phyloP scores from a whole-genome alignment of 805 yeast species.

The Millerozyma acaciae region DNA sequence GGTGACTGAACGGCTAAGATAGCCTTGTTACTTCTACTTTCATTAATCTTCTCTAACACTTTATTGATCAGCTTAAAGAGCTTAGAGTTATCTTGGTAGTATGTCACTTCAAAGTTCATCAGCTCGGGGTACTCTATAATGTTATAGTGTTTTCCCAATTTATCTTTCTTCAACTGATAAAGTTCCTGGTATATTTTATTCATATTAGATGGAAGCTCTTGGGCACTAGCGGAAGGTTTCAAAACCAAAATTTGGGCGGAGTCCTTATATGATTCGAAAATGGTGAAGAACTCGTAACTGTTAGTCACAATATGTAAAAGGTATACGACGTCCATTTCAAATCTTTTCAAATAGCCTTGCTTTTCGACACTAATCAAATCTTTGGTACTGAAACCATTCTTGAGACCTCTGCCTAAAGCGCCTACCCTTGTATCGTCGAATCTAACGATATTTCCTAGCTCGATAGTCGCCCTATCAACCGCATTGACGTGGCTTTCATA shows the following conservation, averaged over 20 bases:
- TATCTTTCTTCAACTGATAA: conserved; percentile 44
- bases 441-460: conserved; percentile 68
- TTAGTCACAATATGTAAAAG: conserved; percentile 66
- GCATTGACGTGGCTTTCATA: conserved; percentile 73
- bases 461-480: conserved; percentile 71
- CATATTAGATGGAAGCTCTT: conserved; percentile 54
- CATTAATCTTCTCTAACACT: conserved; percentile 51
- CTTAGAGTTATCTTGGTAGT: conserved; percentile 52
- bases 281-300: conserved; percentile 68
- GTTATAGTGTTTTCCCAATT: conserved; percentile 37
- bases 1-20: conserved; percentile 76
- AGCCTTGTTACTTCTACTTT: conserved; percentile 57
- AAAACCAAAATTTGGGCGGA: conserved; percentile 51
- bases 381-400: conserved; percentile 72
- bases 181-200: conserved; percentile 54
- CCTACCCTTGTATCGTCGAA: conserved; percentile 75
- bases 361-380: conserved; percentile 49
- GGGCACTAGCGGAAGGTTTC: conserved; percentile 69
- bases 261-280: conserved; percentile 62
- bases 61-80: conserved; percentile 58
- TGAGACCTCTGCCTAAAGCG: conserved; percentile 78
- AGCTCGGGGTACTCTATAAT: conserved; percentile 52
- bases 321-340: conserved; percentile 57
- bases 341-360: conserved; percentile 50
- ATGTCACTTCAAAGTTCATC: conserved; percentile 51